Evolutionary conservation across 2,329 filamentous ascomycete species (phyloP).

Genomic region (Fusarium subglutinans): DNA sequence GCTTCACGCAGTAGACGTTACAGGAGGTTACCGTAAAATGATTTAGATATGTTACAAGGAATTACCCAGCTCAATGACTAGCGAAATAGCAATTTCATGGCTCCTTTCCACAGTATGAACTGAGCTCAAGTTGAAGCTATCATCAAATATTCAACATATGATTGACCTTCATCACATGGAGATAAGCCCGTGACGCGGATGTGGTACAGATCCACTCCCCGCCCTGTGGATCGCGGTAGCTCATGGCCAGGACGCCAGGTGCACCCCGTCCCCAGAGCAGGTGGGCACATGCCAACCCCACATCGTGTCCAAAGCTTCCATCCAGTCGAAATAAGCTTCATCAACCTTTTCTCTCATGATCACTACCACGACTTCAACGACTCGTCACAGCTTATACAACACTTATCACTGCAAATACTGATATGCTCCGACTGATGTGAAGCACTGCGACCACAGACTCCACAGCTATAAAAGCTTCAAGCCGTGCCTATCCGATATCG

Average conservation of each 20-base stretch:
- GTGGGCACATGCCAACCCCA: constrained; percentile 37
- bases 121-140: background rate
- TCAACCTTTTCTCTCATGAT: constrained; percentile 6
- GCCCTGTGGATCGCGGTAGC: constrained; percentile 27
- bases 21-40: background rate
- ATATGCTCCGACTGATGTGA: background rate
- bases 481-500: constrained; percentile 12
- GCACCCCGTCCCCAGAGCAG: constrained; percentile 13
- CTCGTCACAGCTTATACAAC: background rate
- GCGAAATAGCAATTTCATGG: background rate
- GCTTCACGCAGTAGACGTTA: background rate
- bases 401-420: too few species aligned
- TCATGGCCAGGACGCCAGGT: constrained; percentile 37
- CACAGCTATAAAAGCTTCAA: background rate
- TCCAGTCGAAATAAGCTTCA: background rate
- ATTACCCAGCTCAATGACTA: background rate
- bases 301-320: constrained; percentile 23
- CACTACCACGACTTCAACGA: background rate
- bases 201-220: constrained; percentile 29
- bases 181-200: constrained; percentile 24
- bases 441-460: background rate
- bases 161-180: constrained; percentile 25
- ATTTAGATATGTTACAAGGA: background rate
- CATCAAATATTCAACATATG: background rate
- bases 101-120: too few species aligned